Base-by-base conservation (phyloP, 768 basidiomycete species). In the Calocera viscosa region DNA sequence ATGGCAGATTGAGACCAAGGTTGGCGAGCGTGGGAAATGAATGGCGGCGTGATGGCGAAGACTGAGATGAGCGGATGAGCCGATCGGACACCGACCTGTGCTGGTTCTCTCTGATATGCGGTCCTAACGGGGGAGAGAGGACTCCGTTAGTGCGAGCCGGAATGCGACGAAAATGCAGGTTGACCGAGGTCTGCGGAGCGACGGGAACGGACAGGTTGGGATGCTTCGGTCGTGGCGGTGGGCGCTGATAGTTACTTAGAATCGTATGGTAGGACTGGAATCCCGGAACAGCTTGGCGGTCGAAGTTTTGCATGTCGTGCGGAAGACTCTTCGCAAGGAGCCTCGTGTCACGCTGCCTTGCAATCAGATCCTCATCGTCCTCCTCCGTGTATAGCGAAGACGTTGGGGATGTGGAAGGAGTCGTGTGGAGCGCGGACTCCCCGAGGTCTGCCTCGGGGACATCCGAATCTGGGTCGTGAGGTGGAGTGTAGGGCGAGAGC, bases 1-100 rank as follows among this genome's bases (percentile, higher is more conserved):
- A 60, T 60, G 53, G 53, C 26, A 60, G 53, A 60, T 60, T 60
- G 30, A 60, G 53, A 5, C 53, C 53, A 16, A 60, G 53, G 22
- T 26, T 60, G 11, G 53, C 53, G 16, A 60, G 53, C 53, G 53
- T 60, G 22, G 53, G 53, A 19, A 60, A 60, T 7, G 53, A 60
- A 19, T 60, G 53, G 22, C 53, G 53, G 30, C 53, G 53, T 16
- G 53, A 60, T 22, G 53, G 53, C 2, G 53, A 60, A 28, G 53
- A 60, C 19, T 60, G 53, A 26, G 53, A 60, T 30, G 53, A 60
- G 24, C 53, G 53, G 16, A 60, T 22, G 5, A 60, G 24, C 14
- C 53, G 53, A 60, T 60, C 53, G 53, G 53, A 60, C 2, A 60
- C 53, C 30, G 53, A 60, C 2, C 53, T 11, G 5, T 60, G 53